Conservation (phyloP, 2,329 filamentous ascomycete species). For the Tolypocladium guangdongense region DNA sequence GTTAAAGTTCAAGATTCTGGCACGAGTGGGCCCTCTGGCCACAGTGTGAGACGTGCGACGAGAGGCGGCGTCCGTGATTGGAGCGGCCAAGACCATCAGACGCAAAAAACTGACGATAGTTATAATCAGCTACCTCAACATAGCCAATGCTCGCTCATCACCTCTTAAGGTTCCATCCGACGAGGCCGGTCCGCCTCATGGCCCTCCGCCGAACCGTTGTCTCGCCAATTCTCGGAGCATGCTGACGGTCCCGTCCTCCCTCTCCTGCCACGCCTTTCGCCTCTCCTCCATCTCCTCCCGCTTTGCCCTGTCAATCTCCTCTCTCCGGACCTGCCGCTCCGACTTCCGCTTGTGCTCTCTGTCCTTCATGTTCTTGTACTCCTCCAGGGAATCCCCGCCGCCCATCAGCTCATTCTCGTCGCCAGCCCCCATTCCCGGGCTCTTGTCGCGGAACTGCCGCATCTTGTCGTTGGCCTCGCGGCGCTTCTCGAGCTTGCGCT, state of each 20-base stretch:
- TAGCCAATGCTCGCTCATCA: background rate
- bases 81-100: background rate
- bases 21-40: background rate
- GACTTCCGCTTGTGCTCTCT: conserved; percentile 64
- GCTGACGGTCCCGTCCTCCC: conserved; percentile 76
- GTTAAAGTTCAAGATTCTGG: too few species aligned
- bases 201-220: conserved; percentile 57
- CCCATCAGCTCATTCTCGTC: conserved; percentile 72
- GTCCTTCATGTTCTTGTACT: conserved; percentile 57
- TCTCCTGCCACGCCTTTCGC: conserved; percentile 55
- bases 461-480: conserved; percentile 61
- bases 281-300: conserved; percentile 72
- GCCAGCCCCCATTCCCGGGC: conserved; percentile 44
- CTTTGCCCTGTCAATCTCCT: conserved; percentile 67
- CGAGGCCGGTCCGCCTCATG: background rate
- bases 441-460: conserved; percentile 59
- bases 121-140: background rate
- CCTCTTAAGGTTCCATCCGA: background rate
- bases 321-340: conserved; percentile 70
- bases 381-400: conserved; percentile 50
- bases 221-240: conserved; percentile 71
- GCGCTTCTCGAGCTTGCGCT: conserved; percentile 80
- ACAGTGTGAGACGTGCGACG: background rate
- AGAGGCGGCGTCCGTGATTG: background rate
- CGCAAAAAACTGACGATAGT: background rate